Evolutionary conservation across 805 yeast species (phyloP), one percentile per base, ranked within the genome.

Genomic region (Saturnispora mendoncae): DNA sequence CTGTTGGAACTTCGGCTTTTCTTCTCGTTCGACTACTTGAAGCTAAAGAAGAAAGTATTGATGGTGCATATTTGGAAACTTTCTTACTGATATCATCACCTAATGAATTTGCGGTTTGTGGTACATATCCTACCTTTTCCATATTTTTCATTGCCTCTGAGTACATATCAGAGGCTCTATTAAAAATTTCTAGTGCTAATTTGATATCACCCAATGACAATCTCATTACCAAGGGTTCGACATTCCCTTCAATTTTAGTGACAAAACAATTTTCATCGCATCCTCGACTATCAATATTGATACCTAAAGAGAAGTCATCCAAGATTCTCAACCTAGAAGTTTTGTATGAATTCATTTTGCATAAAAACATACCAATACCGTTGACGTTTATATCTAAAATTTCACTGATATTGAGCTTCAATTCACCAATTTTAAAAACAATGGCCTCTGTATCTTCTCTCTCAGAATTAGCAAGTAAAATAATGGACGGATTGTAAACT

Each of bases 181-280:
- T 76, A 49, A 86, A 71, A 23, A 92, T 84, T 10, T 69, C 65
- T 51, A 82, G 58, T 0, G 95, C 97, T 34, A 94, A 66, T 36
- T 84, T 65, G 33, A 92, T 84, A 65, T 92, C 99, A 45, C 95
- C 69, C 42, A 90, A 61, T 0, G 97, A 87, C 14, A 92, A 72
- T 46, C 97, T 71, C 60, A 90, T 59, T 14, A 90, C 62, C 29
- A 92, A 57, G 0, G 94, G 92, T 44, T 90, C 97, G 24, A 88
- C 68, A 0, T 86, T 73, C 7, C 80, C 68, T 42, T 79, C 80
- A 9, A 87, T 69, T 27, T 70, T 66, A 0, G 94, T 80, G 38
- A 85, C 55, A 38, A 72, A 68, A 17, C 73, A 73, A 1, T 74
- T 71, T 0, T 68, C 55, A 1, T 79, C 72, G 0, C 94, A 76